phyloP scores from a whole-genome alignment of 768 basidiomycete genomes.

The Pleurotus citrinopileatus region DNA sequence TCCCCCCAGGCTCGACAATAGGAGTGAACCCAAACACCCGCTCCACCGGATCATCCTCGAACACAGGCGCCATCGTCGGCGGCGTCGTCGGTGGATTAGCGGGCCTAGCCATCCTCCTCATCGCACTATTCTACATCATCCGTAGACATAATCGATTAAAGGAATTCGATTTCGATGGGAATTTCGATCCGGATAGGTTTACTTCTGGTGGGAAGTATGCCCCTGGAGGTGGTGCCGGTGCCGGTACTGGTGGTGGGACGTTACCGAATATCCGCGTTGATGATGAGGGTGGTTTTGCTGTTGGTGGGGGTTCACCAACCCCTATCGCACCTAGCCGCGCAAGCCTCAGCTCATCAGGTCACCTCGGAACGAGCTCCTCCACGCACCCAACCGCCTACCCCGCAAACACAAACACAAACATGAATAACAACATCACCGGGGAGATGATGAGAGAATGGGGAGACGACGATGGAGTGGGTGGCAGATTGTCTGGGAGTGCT shows the following conservation, averaged over 20 bases:
- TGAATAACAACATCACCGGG: slow-evolving; percentile 9
- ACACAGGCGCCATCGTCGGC: slow-evolving; percentile 46
- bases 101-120: slow-evolving; percentile 20
- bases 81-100: slow-evolving; percentile 49
- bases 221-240: slow-evolving; percentile 12
- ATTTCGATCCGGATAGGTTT: slow-evolving; percentile 35
- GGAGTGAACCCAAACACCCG: slow-evolving; percentile 9
- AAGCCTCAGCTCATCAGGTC: too few species aligned
- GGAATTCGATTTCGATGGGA: slow-evolving; percentile 33
- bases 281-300: slow-evolving; percentile 6
- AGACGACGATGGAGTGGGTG: slow-evolving; percentile 36
- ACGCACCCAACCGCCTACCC: too few species aligned
- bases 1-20: slow-evolving; percentile 21
- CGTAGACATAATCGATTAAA: slow-evolving; percentile 19
- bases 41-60: slow-evolving; percentile 11
- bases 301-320: neutral
- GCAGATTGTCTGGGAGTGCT: slow-evolving; percentile 24
- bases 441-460: slow-evolving; percentile 12
- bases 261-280: neutral
- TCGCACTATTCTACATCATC: slow-evolving; percentile 24
- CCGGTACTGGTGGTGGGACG: neutral
- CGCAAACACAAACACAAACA: too few species aligned
- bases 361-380: too few species aligned
- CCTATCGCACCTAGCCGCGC: too few species aligned
- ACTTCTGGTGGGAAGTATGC: slow-evolving; percentile 13